Percentiles rank a stretch among this genome's conserved stretches.
Evolutionary conservation across 1,139 yeast species (phyloP).

Genomic region (Hanseniaspora sp.): DNA sequence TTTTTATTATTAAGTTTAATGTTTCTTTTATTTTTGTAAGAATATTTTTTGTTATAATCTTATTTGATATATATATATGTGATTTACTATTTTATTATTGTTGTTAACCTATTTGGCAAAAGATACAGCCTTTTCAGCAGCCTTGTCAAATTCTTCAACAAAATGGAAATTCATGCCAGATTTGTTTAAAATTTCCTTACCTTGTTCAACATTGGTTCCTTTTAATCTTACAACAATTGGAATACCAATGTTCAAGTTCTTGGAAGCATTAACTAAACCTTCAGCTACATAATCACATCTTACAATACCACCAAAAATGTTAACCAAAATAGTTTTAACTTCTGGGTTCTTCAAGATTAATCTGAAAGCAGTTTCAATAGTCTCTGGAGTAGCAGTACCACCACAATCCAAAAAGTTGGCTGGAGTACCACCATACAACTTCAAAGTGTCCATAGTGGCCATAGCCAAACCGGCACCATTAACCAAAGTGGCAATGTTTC

Average conservation of each 20-base stretch:
- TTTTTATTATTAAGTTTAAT: no score
- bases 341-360: conserved; percentile 79
- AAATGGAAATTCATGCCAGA: conserved; percentile 91
- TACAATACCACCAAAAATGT: conserved; percentile 98
- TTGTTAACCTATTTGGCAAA: conserved; percentile 36
- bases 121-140: conserved; percentile 89
- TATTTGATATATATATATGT: no score
- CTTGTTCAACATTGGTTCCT: conserved; percentile 90
- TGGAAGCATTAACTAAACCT: conserved; percentile 90
- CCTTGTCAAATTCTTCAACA: conserved; percentile 87
- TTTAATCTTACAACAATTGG: conserved; percentile 97
- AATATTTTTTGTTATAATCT: neutral
- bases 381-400: conserved; percentile 98
- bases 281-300: conserved; percentile 98
- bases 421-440: conserved; percentile 96
- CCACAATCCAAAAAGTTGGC: conserved; percentile 99
- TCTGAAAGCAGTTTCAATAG: conserved; percentile 93
- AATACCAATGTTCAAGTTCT: conserved; percentile 74
- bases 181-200: conserved; percentile 72
- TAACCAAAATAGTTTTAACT: conserved; percentile 92
- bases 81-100: no score
- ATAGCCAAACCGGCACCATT: conserved; percentile 99
- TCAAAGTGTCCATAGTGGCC: conserved; percentile 99
- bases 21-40: no score
- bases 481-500: conserved; percentile 96